Conservation (phyloP, 1,284 basidiomycete species). For the Cryptococcus deneoformans region DNA sequence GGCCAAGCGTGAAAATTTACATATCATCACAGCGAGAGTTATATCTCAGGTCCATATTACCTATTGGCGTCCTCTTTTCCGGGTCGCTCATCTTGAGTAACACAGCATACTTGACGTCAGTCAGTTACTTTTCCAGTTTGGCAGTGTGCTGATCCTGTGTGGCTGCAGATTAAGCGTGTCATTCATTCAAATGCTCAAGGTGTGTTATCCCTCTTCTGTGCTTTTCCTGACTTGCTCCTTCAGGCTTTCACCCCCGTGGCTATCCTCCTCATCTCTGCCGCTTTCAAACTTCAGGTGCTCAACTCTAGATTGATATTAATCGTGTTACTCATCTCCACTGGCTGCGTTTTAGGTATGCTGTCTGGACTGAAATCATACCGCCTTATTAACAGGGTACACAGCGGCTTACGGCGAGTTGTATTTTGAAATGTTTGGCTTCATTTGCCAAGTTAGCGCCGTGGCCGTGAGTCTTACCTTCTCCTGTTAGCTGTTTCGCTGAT, state of each 20-base stretch:
- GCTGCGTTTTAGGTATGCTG: slow-evolving; percentile 73
- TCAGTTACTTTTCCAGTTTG: neutral
- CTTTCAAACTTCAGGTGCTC: slow-evolving; percentile 79
- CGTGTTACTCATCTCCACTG: slow-evolving; percentile 53
- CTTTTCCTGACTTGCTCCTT: neutral
- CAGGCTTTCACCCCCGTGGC: slow-evolving; percentile 89
- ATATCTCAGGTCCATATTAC: slow-evolving; percentile 83
- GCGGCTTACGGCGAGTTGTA: slow-evolving; percentile 70
- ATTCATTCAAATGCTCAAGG: slow-evolving; percentile 99
- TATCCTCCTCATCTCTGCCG: slow-evolving; percentile 88
- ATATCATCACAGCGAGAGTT: slow-evolving; percentile 56
- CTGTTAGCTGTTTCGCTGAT: neutral
- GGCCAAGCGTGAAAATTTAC: neutral
- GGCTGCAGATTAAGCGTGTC: slow-evolving; percentile 72
- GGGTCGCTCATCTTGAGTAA: slow-evolving; percentile 90
- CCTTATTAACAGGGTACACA: neutral
- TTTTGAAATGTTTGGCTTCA: slow-evolving; percentile 83
- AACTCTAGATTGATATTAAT: slow-evolving; percentile 74
- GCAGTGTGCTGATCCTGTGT: slow-evolving; percentile 3
- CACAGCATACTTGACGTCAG: slow-evolving; percentile 74
- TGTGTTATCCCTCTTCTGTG: slow-evolving; percentile 29
- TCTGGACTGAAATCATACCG: neutral
- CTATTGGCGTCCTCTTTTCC: slow-evolving; percentile 89
- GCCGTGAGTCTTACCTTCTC: slow-evolving; percentile 23
- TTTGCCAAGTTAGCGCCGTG: slow-evolving; percentile 74